Evolutionary conservation across 148 eudicot genomes (phyloP).

Genomic region (Rhododendron vialii): DNA sequence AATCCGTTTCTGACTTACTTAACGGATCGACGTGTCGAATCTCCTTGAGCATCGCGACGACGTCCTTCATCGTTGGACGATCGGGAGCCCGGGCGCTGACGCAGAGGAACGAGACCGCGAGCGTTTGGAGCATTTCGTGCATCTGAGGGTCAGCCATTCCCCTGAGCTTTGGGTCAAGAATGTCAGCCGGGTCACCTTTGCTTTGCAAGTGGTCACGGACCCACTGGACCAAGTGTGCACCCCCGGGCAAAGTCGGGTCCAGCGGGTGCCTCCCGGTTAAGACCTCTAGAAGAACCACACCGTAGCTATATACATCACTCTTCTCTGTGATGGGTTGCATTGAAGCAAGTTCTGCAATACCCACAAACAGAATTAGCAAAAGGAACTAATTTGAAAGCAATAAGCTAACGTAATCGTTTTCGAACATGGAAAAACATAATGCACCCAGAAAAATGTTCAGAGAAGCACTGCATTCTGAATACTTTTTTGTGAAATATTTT

Average conservation of each 20-base stretch:
- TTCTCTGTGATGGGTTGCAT: conserved; percentile 78
- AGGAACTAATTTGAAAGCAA: not conserved
- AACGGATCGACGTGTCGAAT: conserved; percentile 56
- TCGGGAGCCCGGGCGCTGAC: conserved; percentile 62
- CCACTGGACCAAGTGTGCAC: conserved; percentile 84
- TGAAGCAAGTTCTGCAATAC: conserved; percentile 67
- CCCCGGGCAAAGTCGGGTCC: conserved; percentile 88
- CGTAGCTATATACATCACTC: conserved; percentile 92
- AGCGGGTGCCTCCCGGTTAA: conserved; percentile 93
- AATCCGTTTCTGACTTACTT: conserved; percentile 39
- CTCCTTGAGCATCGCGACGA: conserved; percentile 91
- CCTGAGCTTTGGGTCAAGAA: conserved; percentile 78
- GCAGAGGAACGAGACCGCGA: conserved; percentile 87
- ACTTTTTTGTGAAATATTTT: not conserved
- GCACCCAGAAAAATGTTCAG: not conserved
- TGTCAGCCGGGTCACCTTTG: conserved; percentile 64
- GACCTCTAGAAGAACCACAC: conserved; percentile 85
- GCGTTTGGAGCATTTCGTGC: conserved; percentile 92
- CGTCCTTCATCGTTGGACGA: conserved; percentile 92
- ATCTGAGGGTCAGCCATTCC: conserved; percentile 90
- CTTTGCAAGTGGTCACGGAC: conserved; percentile 67
- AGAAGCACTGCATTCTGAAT: not conserved
- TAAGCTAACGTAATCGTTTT: not conserved
- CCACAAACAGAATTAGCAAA: not conserved
- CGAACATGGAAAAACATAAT: not conserved